Evolutionary conservation across 2,329 filamentous ascomycete species (phyloP).

Genomic region (Pseudogymnoascus sp.): DNA sequence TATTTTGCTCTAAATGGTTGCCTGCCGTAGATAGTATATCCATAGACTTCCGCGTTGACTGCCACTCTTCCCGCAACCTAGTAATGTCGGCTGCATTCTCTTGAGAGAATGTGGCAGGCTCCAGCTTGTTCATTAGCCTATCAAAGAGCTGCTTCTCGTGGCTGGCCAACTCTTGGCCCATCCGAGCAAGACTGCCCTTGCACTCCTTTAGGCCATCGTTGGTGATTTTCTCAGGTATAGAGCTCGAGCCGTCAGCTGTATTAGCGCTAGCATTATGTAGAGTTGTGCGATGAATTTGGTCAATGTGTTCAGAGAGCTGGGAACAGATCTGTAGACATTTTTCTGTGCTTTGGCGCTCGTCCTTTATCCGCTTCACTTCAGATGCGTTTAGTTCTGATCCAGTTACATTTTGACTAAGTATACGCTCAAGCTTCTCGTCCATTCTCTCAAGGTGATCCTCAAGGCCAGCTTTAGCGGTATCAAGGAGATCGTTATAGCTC

Average conservation of each 20-base stretch:
- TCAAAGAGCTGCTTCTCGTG: conserved; percentile 28
- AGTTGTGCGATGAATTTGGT: conserved; percentile 19
- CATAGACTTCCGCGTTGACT: conserved; percentile 26
- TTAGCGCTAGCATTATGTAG: conserved; percentile 10
- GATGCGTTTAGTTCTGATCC: conserved; percentile 22
- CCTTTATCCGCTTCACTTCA: conserved; percentile 23
- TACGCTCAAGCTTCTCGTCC: conserved; percentile 23
- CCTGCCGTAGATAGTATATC: conserved; percentile 29
- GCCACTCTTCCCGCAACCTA: conserved; percentile 31
- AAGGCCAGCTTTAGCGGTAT: conserved; percentile 28
- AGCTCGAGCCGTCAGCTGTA: neutral
- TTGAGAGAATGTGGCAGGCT: conserved; percentile 19
- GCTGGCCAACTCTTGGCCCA: conserved; percentile 25
- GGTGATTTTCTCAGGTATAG: conserved; percentile 25
- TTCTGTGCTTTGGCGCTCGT: conserved; percentile 29
- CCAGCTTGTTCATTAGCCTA: conserved; percentile 27
- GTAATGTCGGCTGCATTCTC: conserved; percentile 27
- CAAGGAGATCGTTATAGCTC: conserved; percentile 29
- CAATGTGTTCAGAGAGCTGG: conserved; percentile 27
- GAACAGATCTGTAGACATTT: conserved; percentile 30
- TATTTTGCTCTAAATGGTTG: conserved; percentile 23
- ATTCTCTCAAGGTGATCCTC: conserved; percentile 28
- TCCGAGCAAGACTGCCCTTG: conserved; percentile 25
- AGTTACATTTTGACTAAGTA: conserved; percentile 15
- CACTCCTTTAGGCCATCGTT: conserved; percentile 30